phyloP scores from a whole-genome alignment of 352 stramenopile species.

The Globisporangium middletonii region DNA sequence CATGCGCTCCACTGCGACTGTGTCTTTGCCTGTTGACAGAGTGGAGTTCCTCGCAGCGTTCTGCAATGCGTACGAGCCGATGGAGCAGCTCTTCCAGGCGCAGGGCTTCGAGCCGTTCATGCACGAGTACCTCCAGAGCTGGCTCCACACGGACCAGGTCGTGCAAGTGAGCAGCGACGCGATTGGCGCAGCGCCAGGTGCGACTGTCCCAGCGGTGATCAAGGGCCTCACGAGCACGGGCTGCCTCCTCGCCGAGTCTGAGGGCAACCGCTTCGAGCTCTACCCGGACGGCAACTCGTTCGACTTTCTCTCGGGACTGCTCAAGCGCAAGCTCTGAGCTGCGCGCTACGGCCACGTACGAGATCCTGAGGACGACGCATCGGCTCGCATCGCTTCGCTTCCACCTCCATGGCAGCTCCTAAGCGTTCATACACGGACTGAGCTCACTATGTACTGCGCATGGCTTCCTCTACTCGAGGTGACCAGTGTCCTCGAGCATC shows the following conservation, averaged over 20 bases:
- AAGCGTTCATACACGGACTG: no score
- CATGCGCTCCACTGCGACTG: not conserved
- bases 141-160: constrained; percentile 81
- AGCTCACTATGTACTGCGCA: not conserved
- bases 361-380: not conserved
- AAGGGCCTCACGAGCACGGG: constrained; percentile 75
- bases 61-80: constrained; percentile 83
- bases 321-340: constrained; percentile 77
- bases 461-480: no score
- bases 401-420: no score
- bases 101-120: constrained; percentile 86
- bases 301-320: constrained; percentile 80
- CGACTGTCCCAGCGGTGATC: constrained; percentile 49
- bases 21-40: constrained; percentile 22
- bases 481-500: no score
- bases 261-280: constrained; percentile 69
- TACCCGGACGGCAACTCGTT: constrained; percentile 90
- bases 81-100: constrained; percentile 74
- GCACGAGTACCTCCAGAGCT: constrained; percentile 72
- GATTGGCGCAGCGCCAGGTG: constrained; percentile 17
- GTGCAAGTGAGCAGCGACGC: constrained; percentile 62
- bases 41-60: constrained; percentile 85
- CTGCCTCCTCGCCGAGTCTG: constrained; percentile 67
- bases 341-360: not conserved
- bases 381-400: not conserved